phyloP scores from a whole-genome alignment of 106 monocot genomes.

The Vanilla planifolia region DNA sequence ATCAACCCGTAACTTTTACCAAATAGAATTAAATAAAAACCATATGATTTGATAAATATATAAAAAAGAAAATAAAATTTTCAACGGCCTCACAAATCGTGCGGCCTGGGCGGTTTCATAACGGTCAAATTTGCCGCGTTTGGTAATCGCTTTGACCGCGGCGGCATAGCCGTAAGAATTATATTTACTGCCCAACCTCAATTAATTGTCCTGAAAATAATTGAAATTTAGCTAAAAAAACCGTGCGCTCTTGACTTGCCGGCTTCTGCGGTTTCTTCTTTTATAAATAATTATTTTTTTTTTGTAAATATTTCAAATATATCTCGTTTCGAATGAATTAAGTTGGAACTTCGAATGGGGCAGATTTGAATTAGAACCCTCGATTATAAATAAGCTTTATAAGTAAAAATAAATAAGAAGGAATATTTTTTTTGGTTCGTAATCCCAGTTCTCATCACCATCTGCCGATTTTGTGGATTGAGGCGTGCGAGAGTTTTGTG shows the following conservation, averaged over 20 bases:
- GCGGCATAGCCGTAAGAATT: constrained; percentile 2
- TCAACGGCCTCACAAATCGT: not conserved
- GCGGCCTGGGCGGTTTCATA: not conserved
- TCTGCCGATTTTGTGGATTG: constrained; percentile 8
- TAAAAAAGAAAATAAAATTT: not conserved
- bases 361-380: no score
- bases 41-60: not conserved
- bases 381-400: not conserved
- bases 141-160: constrained; percentile 5
- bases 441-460: not conserved
- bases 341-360: no score
- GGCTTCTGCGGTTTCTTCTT: not conserved
- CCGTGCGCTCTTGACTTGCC: not conserved
- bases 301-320: not conserved
- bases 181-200: no score
- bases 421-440: not conserved
- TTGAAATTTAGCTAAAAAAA: not conserved
- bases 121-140: constrained; percentile 10
- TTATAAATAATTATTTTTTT: not conserved
- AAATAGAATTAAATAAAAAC: not conserved
- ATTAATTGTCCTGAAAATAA: no score
- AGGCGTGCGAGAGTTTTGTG: constrained; percentile 6
- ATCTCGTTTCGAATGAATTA: no score
- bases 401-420: not conserved
- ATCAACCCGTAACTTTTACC: no score